These are phyloP conservation scores for Peniophora sp. DNA, from an alignment of 1,284 basidiomycete species.

Conservation along the genomic window DNA sequence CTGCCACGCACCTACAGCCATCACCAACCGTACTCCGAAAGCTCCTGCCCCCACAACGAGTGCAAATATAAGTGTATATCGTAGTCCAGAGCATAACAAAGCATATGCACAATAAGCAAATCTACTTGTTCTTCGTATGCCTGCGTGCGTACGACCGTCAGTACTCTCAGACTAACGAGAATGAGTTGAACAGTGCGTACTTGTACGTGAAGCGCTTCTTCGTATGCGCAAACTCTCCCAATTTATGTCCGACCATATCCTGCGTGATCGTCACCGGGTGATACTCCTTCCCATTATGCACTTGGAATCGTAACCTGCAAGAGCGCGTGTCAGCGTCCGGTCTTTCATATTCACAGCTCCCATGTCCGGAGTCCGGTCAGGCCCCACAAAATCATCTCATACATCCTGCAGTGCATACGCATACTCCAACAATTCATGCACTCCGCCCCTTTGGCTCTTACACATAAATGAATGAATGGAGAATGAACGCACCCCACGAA, in stretches of 20 bases:
- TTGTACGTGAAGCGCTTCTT: constrained; percentile 74
- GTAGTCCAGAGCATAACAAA: not conserved
- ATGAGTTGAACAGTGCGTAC: constrained; percentile 33
- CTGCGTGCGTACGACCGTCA: constrained; percentile 12
- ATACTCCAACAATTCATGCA: no score
- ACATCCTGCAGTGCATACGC: no score
- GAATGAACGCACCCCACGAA: constrained; percentile 74
- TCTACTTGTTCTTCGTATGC: constrained; percentile 26
- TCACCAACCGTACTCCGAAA: no score
- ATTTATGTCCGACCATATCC: constrained; percentile 98
- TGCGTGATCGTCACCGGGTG: constrained; percentile 82
- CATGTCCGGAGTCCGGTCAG: not conserved
- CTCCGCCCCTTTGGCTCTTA: no score
- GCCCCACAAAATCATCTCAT: not conserved
- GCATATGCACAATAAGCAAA: not conserved
- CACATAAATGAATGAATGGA: not conserved
- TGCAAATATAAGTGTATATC: constrained; percentile 4
- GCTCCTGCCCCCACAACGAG: no score
- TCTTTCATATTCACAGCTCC: no score
- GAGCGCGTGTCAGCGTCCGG: not conserved
- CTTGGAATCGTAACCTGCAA: constrained; percentile 78
- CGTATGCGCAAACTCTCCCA: constrained; percentile 92
- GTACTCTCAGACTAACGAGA: not conserved
- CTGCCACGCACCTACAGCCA: no score
- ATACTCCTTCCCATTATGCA: constrained; percentile 94